Conservation (phyloP, 768 basidiomycete species). For the Leccinum longicurvipes region DNA sequence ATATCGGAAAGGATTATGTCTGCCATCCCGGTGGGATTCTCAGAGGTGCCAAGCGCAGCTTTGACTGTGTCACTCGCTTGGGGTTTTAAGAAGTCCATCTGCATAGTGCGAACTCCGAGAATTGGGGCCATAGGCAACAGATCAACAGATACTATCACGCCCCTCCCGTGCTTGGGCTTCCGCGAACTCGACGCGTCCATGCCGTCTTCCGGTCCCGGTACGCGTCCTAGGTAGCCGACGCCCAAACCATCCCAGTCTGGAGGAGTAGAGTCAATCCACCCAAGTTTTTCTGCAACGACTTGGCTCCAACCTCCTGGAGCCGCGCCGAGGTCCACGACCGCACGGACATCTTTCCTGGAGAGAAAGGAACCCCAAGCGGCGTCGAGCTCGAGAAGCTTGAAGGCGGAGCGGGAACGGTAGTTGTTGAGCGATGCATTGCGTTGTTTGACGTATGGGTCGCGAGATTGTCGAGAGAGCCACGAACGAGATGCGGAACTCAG, state of each 20-base stretch:
- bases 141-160: slow-evolving; percentile 75
- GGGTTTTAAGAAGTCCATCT: slow-evolving; percentile 73
- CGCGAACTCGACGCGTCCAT: slow-evolving; percentile 4
- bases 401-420: slow-evolving; percentile 86
- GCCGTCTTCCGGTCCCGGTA: not conserved
- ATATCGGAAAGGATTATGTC: slow-evolving; percentile 90
- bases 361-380: slow-evolving; percentile 52
- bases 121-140: slow-evolving; percentile 69
- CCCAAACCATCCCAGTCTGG: not conserved
- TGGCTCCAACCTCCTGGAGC: slow-evolving; percentile 96
- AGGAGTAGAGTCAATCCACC: slow-evolving; percentile 35
- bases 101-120: slow-evolving; percentile 67
- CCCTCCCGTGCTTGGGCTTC: slow-evolving; percentile 28
- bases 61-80: slow-evolving; percentile 46
- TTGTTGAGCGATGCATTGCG: slow-evolving; percentile 42
- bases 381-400: slow-evolving; percentile 85
- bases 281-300: slow-evolving; percentile 65
- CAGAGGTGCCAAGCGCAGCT: slow-evolving; percentile 31
- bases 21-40: slow-evolving; percentile 43
- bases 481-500: slow-evolving; percentile 42
- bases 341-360: slow-evolving; percentile 46
- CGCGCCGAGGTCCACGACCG: slow-evolving; percentile 85
- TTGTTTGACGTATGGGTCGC: slow-evolving; percentile 68
- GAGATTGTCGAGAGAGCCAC: slow-evolving; percentile 69
- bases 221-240: not conserved